Evolutionary conservation across 2,329 filamentous ascomycete genomes (phyloP), one percentile per base, ranked within the genome.

Genomic region (Penicillium brevicompactum): DNA sequence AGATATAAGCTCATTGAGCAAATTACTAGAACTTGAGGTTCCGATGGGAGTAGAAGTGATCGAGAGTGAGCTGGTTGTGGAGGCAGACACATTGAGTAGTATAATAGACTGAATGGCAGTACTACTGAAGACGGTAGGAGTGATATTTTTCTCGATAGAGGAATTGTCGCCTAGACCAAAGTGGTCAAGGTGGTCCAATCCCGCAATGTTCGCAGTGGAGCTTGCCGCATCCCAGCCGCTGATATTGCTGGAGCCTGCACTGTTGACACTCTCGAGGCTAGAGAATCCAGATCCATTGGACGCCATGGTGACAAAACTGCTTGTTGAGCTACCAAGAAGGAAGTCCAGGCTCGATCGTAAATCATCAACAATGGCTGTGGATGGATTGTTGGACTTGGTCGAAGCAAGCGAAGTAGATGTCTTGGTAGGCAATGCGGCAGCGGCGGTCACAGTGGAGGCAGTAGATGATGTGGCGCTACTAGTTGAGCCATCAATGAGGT

Each of bases 61-160:
- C 10, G 38, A 34, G 22, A 57, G n/a, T n/a, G n/a, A n/a, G n/a
- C n/a, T 56, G 1, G 62, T 63, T 27, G 53, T 22, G 11, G 59
- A 54, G 27, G 54, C 55, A 32, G 68, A 66, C 45, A 70, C 60
- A 46, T 64, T 70, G 31, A 68, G 56, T n/a, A 66, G 53, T 11
- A 70, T 66, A 7, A 60, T 67, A 22, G 67, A 55, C 30, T 58
- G 50, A 16, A 54, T 41, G 22, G 11, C 46, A 30, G 51, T 21
- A 14, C 34, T 31, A 27, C n/a, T n/a, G n/a, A 47, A 48, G 11
- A 40, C 10, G 18, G 46, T 37, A 27, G 37, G 18, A 49, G 27
- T 56, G 22, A 41, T 53, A 37, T 32, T 46, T 18, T 52, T 53
- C 22, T 49, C 51, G 18, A n/a, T n/a, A n/a, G n/a, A n/a, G n/a